These are phyloP conservation scores for Elaeis oleifera DNA, from an alignment of 202 grass and related monocot genomes.

Conservation along the genomic window DNA sequence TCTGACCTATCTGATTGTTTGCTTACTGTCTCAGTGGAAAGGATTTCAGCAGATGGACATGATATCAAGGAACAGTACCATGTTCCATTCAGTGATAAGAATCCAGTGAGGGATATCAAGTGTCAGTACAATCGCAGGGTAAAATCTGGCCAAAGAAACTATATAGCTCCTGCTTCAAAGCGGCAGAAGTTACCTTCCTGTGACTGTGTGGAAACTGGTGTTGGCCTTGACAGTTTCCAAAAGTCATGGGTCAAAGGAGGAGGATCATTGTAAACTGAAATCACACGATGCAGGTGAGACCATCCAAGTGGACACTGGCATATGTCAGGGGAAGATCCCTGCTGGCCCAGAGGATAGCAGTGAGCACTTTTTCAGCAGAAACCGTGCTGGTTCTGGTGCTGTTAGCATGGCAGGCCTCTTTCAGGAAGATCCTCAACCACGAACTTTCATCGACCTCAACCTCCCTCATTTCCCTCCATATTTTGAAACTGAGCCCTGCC, in stretches of 20 bases:
- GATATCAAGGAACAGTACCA: constrained; percentile 31
- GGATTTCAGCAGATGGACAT: constrained; percentile 30
- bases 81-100: constrained; percentile 20
- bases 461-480: constrained; percentile 23
- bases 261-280: not conserved
- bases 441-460: constrained; percentile 26
- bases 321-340: constrained; percentile 31
- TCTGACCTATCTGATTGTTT: constrained; percentile 26
- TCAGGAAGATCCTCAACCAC: constrained; percentile 1
- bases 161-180: constrained; percentile 74
- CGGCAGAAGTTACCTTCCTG: constrained; percentile 56
- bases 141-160: constrained; percentile 37
- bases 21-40: constrained; percentile 19
- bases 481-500: constrained; percentile 11
- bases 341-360: constrained; percentile 24
- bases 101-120: constrained; percentile 38
- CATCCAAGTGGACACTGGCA: constrained; percentile 5
- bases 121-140: constrained; percentile 40
- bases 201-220: constrained; percentile 43
- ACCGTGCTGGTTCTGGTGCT: constrained; percentile 17
- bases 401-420: constrained; percentile 4
- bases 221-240: constrained; percentile 33
- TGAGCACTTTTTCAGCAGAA: not conserved
- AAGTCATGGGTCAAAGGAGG: constrained; percentile 2
- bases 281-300: constrained; percentile 2